phyloP scores from a whole-genome alignment of 176 grass and related monocot species.

The Thinopyrum elongatum region DNA sequence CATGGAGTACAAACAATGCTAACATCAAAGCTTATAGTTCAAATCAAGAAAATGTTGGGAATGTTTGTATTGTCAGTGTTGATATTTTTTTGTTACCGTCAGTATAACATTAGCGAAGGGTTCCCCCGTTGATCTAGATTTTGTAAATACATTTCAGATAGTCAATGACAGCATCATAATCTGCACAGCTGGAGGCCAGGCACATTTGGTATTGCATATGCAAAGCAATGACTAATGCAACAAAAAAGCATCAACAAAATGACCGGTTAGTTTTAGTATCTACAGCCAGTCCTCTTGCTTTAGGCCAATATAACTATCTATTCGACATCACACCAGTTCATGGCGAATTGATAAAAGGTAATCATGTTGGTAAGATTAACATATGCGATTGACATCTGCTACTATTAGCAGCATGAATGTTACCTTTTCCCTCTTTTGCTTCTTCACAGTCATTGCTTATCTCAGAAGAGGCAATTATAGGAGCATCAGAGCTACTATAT shows the following conservation, averaged over 20 bases:
- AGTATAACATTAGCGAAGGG: not conserved
- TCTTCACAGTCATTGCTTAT: conserved; percentile 35
- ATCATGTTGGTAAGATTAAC: conserved; percentile 24
- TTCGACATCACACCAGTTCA: not conserved
- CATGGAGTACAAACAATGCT: not conserved
- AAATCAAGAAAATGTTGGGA: not conserved
- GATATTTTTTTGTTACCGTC: not conserved
- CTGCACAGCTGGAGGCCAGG: not conserved
- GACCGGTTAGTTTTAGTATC: not conserved
- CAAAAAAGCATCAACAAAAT: not conserved
- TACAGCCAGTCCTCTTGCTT: not conserved
- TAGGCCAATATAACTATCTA: not conserved
- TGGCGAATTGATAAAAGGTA: conserved; percentile 7
- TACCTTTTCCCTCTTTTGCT: conserved; percentile 35
- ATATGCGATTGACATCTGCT: conserved; percentile 8
- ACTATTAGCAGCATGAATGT: conserved; percentile 20
- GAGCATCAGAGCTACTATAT: conserved; percentile 23
- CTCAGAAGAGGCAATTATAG: not conserved
- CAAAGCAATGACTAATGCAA: not conserved
- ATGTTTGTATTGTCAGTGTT: not conserved
- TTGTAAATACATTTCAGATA: conserved; percentile 1
- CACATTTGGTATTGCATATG: not conserved
- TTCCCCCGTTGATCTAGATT: not conserved
- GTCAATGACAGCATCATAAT: not conserved
- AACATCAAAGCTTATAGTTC: not conserved